These are phyloP conservation scores for Chamaecyparis obtusa DNA, from an alignment of 75 land plant genomes.

Conservation along the genomic window DNA sequence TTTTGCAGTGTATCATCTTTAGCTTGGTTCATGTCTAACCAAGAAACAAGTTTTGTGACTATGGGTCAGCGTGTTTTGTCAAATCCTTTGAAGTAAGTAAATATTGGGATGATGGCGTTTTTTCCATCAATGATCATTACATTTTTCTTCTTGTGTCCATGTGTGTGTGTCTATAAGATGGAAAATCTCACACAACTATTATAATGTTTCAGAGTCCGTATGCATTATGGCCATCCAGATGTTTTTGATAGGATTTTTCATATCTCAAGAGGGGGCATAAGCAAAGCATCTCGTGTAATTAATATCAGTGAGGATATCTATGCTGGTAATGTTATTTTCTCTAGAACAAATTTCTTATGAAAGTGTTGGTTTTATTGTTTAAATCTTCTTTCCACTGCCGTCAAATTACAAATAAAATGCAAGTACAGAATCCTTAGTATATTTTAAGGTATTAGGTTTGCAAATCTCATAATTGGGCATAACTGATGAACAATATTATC, in stretches of 20 bases:
- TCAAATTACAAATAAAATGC: too few relatives aligned
- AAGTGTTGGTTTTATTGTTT: background rate
- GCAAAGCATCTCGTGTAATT: conserved; percentile 82
- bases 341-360: background rate
- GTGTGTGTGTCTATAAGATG: background rate
- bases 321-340: conserved; percentile 48
- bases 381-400: too few relatives aligned
- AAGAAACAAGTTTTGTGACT: conserved; percentile 61
- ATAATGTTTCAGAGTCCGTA: conserved; percentile 58
- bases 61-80: conserved; percentile 53
- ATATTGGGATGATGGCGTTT: background rate
- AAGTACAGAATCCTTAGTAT: too few relatives aligned
- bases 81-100: conserved; percentile 46
- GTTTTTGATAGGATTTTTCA: conserved; percentile 91
- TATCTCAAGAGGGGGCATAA: conserved; percentile 83
- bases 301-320: conserved; percentile 94
- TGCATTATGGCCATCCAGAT: conserved; percentile 99
- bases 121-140: background rate
- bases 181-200: background rate
- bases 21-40: conserved; percentile 66
- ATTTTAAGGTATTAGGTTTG: too few relatives aligned
- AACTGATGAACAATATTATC: background rate
- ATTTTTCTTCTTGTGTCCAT: too few relatives aligned
- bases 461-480: too few relatives aligned
- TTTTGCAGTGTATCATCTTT: conserved; percentile 53